Conservation (phyloP, 441 rosid species). For the Gossypium gossypioides region DNA sequence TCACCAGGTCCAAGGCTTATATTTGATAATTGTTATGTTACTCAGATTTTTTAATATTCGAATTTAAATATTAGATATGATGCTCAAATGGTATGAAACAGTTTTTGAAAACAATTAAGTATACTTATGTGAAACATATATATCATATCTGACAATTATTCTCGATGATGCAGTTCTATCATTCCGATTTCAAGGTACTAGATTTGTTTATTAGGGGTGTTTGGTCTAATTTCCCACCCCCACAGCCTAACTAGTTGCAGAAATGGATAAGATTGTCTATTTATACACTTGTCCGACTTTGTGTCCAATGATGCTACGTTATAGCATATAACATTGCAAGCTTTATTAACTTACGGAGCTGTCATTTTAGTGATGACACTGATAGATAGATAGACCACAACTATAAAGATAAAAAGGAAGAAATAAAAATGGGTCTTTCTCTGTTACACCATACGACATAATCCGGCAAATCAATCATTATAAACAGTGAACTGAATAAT, state of each 20-base stretch:
- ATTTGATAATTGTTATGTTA: too few species aligned
- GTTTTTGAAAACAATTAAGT: too few species aligned
- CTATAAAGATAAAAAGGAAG: neutral
- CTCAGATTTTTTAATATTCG: too few species aligned
- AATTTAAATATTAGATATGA: too few species aligned
- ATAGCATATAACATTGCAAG: neutral
- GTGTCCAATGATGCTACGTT: neutral
- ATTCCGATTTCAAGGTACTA: neutral
- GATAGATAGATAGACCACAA: neutral
- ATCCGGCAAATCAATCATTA: too few species aligned
- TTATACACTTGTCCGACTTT: conserved; percentile 5
- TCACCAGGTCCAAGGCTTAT: too few species aligned
- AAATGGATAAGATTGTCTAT: conserved; percentile 17
- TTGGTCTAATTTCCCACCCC: neutral
- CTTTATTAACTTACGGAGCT: neutral
- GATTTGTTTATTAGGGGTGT: neutral
- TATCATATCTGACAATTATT: too few species aligned
- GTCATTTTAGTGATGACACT: neutral
- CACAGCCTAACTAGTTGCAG: conserved; percentile 4
- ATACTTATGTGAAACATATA: too few species aligned
- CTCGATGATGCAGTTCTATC: neutral
- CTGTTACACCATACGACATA: neutral
- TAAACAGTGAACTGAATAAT: too few species aligned
- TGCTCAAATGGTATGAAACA: too few species aligned
- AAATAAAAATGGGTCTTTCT: neutral